Conservation (phyloP, 2,329 filamentous ascomycete genomes). For the Scortechinia acanthostroma region DNA sequence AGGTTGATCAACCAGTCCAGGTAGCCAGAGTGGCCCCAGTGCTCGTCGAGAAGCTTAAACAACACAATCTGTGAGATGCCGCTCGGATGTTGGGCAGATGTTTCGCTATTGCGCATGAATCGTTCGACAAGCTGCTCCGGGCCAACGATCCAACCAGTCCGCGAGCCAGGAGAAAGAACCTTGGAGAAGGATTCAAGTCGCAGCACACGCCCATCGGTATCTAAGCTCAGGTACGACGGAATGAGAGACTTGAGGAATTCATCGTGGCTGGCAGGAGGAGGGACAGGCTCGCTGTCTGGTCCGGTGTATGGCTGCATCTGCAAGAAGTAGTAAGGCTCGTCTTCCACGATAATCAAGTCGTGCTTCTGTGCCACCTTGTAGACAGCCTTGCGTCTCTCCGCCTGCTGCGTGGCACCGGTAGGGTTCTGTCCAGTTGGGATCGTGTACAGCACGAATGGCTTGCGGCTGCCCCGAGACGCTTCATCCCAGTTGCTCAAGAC, state of each 20-base stretch:
- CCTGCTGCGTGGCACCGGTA: slow-evolving; percentile 63
- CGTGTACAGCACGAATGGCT: slow-evolving; percentile 64
- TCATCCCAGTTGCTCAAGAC: slow-evolving; percentile 61
- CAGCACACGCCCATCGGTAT: slow-evolving; percentile 17
- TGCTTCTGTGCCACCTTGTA: slow-evolving; percentile 66
- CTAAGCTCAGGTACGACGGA: slow-evolving; percentile 20
- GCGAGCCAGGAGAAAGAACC: slow-evolving; percentile 17
- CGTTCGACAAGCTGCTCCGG: slow-evolving; percentile 13
- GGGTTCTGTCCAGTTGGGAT: slow-evolving; percentile 72
- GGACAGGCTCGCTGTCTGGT: slow-evolving; percentile 20
- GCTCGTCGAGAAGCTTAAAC: slow-evolving; percentile 17
- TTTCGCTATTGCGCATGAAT: slow-evolving; percentile 13
- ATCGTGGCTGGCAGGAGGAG: slow-evolving; percentile 8
- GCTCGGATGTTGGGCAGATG: slow-evolving; percentile 10
- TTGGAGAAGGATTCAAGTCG: slow-evolving; percentile 19
- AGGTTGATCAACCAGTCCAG: slow-evolving; percentile 14
- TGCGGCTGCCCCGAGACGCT: slow-evolving; percentile 42
- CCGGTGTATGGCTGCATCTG: slow-evolving; percentile 39
- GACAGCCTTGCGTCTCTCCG: slow-evolving; percentile 47
- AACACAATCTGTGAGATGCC: slow-evolving; percentile 17
- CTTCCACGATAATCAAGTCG: slow-evolving; percentile 65
- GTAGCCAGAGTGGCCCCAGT: slow-evolving; percentile 19
- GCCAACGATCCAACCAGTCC: slow-evolving; percentile 19
- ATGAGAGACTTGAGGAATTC: slow-evolving; percentile 6
- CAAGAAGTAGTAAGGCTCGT: slow-evolving; percentile 72